Conservation (phyloP, 2,329 filamentous ascomycete genomes). For the Pyrenochaeta sp. region DNA sequence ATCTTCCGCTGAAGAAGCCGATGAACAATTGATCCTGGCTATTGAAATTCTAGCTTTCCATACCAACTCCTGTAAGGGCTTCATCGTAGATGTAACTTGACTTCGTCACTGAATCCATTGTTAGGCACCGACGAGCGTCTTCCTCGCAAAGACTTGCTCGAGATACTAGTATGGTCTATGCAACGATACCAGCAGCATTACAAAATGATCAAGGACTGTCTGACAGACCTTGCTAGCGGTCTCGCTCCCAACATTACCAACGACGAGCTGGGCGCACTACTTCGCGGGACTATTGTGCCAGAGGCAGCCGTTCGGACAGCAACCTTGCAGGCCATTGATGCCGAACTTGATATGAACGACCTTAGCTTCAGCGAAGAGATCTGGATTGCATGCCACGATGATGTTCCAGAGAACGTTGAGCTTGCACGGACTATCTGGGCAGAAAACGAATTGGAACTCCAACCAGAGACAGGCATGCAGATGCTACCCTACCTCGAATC, state of each 20-base stretch:
- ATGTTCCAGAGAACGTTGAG: slow-evolving; percentile 84
- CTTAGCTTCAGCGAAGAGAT: slow-evolving; percentile 87
- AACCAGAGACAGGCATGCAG: slow-evolving; percentile 69
- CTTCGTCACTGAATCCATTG: slow-evolving; percentile 21
- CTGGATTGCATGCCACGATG: slow-evolving; percentile 92
- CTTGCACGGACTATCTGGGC: slow-evolving; percentile 92
- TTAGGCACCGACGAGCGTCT: slow-evolving; percentile 73
- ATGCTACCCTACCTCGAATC: slow-evolving; percentile 83
- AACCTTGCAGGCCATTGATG: slow-evolving; percentile 86
- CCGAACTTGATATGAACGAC: slow-evolving; percentile 91
- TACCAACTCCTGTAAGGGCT: slow-evolving; percentile 71
- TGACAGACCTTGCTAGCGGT: slow-evolving; percentile 84
- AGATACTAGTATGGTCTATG: slow-evolving; percentile 80
- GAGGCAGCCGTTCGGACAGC: slow-evolving; percentile 83
- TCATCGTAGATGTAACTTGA: neutral
- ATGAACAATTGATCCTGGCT: slow-evolving; percentile 88
- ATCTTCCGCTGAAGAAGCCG: slow-evolving; percentile 74
- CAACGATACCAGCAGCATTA: slow-evolving; percentile 91
- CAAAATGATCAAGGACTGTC: slow-evolving; percentile 91
- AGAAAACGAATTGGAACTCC: slow-evolving; percentile 81
- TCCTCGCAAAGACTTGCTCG: slow-evolving; percentile 77
- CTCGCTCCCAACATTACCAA: slow-evolving; percentile 81
- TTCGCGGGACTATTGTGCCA: slow-evolving; percentile 79
- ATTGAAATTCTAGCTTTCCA: slow-evolving; percentile 91
- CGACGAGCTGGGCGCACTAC: slow-evolving; percentile 77